Conservation (phyloP, 176 grass and related monocot genomes). For the Juncus inflexus region DNA sequence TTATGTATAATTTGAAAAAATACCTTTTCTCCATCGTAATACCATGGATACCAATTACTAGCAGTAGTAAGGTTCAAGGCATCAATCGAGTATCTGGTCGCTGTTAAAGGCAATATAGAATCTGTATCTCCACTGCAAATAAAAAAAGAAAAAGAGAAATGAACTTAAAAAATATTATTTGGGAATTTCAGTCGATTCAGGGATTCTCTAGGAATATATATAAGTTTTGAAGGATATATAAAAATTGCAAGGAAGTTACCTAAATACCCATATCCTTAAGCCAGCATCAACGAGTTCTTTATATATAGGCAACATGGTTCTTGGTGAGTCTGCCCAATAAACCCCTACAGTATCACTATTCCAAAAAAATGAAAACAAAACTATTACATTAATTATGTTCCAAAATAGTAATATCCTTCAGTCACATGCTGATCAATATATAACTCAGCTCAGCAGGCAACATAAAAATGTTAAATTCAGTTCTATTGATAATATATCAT, state of each 20-base stretch:
- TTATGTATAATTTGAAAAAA: no score
- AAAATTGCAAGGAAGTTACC: conserved; percentile 23
- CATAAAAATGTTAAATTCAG: no score
- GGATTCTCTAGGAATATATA: no score
- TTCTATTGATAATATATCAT: no score
- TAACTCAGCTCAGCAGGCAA: no score
- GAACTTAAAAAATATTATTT: no score
- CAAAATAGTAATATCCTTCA: no score
- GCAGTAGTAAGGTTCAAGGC: conserved; percentile 48
- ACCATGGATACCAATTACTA: conserved; percentile 65
- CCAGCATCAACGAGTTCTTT: conserved; percentile 49
- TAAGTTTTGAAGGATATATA: neutral
- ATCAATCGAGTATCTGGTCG: conserved; percentile 72
- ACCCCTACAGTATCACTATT: conserved; percentile 27
- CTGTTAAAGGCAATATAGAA: conserved; percentile 58
- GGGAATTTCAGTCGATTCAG: no score
- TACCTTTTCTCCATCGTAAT: conserved; percentile 39
- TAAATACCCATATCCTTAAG: conserved; percentile 74
- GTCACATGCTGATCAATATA: no score
- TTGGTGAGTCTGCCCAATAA: conserved; percentile 59
- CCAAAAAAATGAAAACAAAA: neutral
- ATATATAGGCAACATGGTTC: conserved; percentile 60
- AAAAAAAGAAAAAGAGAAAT: neutral
- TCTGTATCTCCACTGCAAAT: conserved; percentile 72
- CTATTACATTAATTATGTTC: no score